Conservation (phyloP, 129 eudicot genomes). For the Daucus carota region DNA sequence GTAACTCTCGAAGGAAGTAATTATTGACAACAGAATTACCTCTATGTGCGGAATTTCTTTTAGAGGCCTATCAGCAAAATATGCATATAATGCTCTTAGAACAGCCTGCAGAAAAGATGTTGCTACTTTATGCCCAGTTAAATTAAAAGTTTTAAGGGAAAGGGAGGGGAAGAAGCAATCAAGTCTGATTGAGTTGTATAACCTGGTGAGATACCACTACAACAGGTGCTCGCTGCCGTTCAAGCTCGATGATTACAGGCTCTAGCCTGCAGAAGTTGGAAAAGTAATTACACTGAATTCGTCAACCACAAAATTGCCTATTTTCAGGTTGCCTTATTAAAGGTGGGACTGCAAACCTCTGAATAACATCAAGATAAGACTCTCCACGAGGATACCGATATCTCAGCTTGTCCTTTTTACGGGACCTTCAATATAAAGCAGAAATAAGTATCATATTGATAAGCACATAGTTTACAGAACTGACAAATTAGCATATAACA, state of each 20-base stretch:
- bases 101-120: conserved; percentile 53
- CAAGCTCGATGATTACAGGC: conserved; percentile 98
- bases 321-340: neutral
- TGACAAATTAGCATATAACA: neutral
- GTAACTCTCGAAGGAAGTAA: neutral
- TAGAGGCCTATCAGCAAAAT: conserved; percentile 95
- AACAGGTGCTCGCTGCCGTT: conserved; percentile 95
- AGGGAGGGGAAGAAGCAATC: neutral
- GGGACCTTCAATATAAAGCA: conserved; percentile 44
- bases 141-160: neutral
- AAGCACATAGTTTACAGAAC: neutral
- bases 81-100: conserved; percentile 94
- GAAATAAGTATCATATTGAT: neutral
- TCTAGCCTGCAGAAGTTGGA: conserved; percentile 54
- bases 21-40: conserved; percentile 36
- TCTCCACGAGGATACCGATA: conserved; percentile 99
- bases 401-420: conserved; percentile 92
- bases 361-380: conserved; percentile 95
- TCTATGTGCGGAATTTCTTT: conserved; percentile 95
- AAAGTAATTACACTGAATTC: neutral
- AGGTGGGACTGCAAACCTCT: conserved; percentile 50
- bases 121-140: neutral
- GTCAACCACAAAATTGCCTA: neutral
- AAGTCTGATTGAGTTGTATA: conserved; percentile 1
- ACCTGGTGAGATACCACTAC: conserved; percentile 98